A percentile compares a stretch with the other conserved stretches of the same genome.
Conservation (phyloP, 176 grass and related monocot species). For the Triticum urartu region DNA sequence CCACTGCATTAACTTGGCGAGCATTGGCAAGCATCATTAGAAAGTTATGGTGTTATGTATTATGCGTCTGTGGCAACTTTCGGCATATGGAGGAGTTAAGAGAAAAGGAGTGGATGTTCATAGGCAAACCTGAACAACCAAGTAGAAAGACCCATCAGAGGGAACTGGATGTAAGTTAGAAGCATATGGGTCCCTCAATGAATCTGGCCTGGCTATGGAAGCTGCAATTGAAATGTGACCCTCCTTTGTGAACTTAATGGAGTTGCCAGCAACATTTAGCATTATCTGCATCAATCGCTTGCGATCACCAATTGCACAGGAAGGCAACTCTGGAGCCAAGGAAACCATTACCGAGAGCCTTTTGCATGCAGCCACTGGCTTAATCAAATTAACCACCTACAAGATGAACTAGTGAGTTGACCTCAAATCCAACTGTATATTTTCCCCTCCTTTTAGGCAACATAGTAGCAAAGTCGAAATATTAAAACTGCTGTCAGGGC, state of each 20-base stretch:
- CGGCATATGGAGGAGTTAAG: neutral
- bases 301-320: conserved; percentile 67
- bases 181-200: conserved; percentile 51
- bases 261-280: conserved; percentile 85
- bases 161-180: conserved; percentile 75
- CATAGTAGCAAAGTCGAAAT: conserved; percentile 13
- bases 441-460: neutral
- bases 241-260: conserved; percentile 87
- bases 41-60: neutral
- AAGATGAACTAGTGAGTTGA: conserved; percentile 37
- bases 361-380: conserved; percentile 66
- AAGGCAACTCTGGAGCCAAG: conserved; percentile 74
- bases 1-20: conserved; percentile 19
- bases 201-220: conserved; percentile 57
- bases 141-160: conserved; percentile 66
- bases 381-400: conserved; percentile 66
- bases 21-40: neutral
- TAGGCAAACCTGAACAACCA: conserved; percentile 67
- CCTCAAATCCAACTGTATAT: conserved; percentile 15
- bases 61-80: neutral
- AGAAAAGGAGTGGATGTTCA: neutral
- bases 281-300: conserved; percentile 83
- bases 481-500: conserved; percentile 33
- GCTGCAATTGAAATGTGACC: conserved; percentile 69
- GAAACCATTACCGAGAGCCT: conserved; percentile 61